Percentiles rank a stretch among this genome's conserved stretches.
These are phyloP conservation scores for Malassezia japonica DNA, from an alignment of 1,284 basidiomycete species.

Conservation along the genomic window DNA sequence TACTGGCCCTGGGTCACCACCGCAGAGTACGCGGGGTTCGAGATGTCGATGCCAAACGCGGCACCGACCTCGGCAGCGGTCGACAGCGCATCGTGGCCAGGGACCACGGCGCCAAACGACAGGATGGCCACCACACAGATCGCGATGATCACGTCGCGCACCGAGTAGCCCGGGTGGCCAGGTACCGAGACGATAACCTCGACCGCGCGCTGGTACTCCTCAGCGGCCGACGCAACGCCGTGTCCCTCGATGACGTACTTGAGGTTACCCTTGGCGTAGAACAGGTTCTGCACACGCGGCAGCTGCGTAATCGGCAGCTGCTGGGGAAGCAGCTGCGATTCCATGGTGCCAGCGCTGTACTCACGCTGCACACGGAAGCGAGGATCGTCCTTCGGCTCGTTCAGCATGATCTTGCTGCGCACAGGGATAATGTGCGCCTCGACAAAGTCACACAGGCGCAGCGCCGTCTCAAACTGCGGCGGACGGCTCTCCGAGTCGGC, in stretches of 20 bases:
- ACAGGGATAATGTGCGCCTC: slow-evolving; percentile 28
- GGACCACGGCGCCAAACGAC: slow-evolving; percentile 32
- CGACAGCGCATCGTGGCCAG: slow-evolving; percentile 22
- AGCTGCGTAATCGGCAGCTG: slow-evolving; percentile 47
- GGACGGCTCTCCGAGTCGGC: neutral
- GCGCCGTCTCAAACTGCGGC: slow-evolving; percentile 47
- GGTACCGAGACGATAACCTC: slow-evolving; percentile 33
- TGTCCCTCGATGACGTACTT: slow-evolving; percentile 40
- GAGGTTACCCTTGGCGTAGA: slow-evolving; percentile 52
- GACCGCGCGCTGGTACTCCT: slow-evolving; percentile 50
- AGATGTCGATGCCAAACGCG: slow-evolving; percentile 30
- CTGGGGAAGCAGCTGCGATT: slow-evolving; percentile 24
- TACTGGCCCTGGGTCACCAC: slow-evolving; percentile 25
- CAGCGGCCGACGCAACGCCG: slow-evolving; percentile 28
- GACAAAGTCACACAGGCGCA: slow-evolving; percentile 49
- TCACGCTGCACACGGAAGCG: neutral
- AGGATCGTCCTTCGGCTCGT: neutral
- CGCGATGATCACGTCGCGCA: slow-evolving; percentile 39
- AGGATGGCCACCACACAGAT: slow-evolving; percentile 36
- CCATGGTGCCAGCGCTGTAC: neutral
- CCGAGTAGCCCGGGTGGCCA: slow-evolving; percentile 18
- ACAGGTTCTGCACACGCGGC: slow-evolving; percentile 51
- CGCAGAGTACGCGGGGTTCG: slow-evolving; percentile 22
- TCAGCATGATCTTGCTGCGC: neutral
- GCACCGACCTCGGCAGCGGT: slow-evolving; percentile 26